Conservation (phyloP, 345 rosid genomes). For the Ceriops tagal region DNA sequence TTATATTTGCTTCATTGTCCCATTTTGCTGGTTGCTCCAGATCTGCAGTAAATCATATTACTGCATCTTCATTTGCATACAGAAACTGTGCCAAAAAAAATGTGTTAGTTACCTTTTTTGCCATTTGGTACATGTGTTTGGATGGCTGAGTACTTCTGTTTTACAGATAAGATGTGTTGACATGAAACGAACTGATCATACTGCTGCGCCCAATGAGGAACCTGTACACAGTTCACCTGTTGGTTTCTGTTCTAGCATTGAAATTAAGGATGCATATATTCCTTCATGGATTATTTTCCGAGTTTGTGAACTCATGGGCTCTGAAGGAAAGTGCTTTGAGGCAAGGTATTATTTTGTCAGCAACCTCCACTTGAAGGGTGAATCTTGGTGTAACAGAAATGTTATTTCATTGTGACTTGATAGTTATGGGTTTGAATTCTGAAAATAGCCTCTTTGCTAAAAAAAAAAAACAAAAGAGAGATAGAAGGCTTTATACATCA, state of each 20-base stretch:
- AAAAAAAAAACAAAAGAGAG: too few species aligned
- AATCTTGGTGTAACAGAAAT: too few species aligned
- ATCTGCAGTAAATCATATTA: not conserved
- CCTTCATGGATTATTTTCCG: constrained; percentile 86
- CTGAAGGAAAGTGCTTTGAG: constrained; percentile 62
- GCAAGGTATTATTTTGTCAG: constrained; percentile 48
- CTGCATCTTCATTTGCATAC: not conserved
- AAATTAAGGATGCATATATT: constrained; percentile 61
- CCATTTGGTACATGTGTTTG: not conserved
- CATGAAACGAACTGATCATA: constrained; percentile 43
- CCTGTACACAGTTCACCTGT: constrained; percentile 19
- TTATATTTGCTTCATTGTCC: not conserved
- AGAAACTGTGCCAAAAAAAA: constrained; percentile 5
- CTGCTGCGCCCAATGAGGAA: constrained; percentile 28
- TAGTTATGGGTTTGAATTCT: too few species aligned
- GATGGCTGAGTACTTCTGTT: constrained; percentile 19
- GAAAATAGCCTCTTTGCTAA: too few species aligned
- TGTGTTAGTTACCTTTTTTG: not conserved
- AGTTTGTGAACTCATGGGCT: constrained; percentile 49
- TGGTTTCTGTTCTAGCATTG: constrained; percentile 48
- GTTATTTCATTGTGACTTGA: too few species aligned
- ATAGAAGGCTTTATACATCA: too few species aligned
- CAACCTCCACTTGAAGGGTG: not conserved
- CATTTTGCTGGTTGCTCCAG: not conserved
- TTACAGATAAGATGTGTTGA: constrained; percentile 74